These are phyloP conservation scores for Ceratocystis destructans DNA, from an alignment of 2,329 filamentous ascomycete genomes.

Conservation along the genomic window DNA sequence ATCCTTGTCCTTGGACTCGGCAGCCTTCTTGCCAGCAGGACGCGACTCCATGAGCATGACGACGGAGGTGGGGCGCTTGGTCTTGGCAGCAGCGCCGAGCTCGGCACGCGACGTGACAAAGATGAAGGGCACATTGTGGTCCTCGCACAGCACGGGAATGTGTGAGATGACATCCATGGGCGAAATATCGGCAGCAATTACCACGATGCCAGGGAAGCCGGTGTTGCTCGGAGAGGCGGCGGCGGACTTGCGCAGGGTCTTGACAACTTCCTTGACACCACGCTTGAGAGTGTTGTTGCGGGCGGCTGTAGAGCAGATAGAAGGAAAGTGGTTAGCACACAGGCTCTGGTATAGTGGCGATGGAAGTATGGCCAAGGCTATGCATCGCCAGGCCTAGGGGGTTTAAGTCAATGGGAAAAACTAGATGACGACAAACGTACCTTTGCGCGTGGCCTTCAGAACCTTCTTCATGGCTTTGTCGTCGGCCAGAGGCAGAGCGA, in stretches of 20 bases:
- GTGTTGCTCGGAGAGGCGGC: slow-evolving; percentile 50
- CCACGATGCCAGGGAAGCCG: slow-evolving; percentile 58
- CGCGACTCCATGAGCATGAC: slow-evolving; percentile 66
- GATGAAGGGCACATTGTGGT: slow-evolving; percentile 93
- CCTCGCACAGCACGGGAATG: slow-evolving; percentile 93
- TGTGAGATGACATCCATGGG: slow-evolving; percentile 98
- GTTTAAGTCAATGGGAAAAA: no score
- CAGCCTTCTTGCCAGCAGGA: slow-evolving; percentile 34
- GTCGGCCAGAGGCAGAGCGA: slow-evolving; percentile 67
- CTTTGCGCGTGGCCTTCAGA: slow-evolving; percentile 43
- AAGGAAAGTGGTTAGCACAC: slow-evolving; percentile 20
- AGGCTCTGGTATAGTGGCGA: neutral
- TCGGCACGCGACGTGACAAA: slow-evolving; percentile 88
- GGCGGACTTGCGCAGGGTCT: slow-evolving; percentile 87
- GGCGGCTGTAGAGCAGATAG: slow-evolving; percentile 48
- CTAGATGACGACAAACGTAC: slow-evolving; percentile 28
- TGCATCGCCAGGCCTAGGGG: neutral
- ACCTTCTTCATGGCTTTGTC: slow-evolving; percentile 59
- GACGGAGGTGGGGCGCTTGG: slow-evolving; percentile 91
- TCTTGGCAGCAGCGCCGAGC: slow-evolving; percentile 82
- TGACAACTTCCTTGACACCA: slow-evolving; percentile 97
- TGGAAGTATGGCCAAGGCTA: neutral
- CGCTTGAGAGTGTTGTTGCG: slow-evolving; percentile 93
- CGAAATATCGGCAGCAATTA: slow-evolving; percentile 94
- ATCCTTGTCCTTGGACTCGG: slow-evolving; percentile 29